Base-by-base conservation (phyloP, 1,139 yeast genomes). In the Candida tetrigidarum region DNA sequence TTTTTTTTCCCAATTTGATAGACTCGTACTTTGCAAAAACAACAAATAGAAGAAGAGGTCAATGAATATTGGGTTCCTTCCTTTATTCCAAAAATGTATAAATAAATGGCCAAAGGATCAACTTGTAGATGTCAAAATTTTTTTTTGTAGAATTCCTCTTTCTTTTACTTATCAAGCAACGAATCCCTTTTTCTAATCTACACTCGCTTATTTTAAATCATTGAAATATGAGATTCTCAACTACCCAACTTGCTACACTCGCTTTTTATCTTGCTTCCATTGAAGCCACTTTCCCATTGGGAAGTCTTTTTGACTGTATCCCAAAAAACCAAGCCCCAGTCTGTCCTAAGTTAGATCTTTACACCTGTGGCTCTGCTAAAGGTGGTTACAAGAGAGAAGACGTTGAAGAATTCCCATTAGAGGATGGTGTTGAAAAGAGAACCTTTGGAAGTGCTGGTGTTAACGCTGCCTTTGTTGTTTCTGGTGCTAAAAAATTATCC, bases 401-500 rank as follows among this genome's bases (percentile, higher is more conserved):
- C 9, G 12, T 18, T 18, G 14, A 19, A 19, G 37, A 33, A 9
- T 12, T 19, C 4, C 26, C 15, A 14, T 9, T 15, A 7, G 15
- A 29, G 15, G 23, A 22, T 7, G 23, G 20, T 15, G 8, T 38
- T 23, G 19, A 33, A 38, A 25, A 42, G 34, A 42, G 42, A 29
- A 29, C 39, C 7, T 23, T 28, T 18, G 35, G 35, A 14, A 37
- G 19, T 7, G 15, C 33, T n/a, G 45, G 37, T 37, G 41, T 47
- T 15, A 41, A 48, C 12, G 45, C 51, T 20, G 51, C 46, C 25
- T 48, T 48, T 26, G 47, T 42, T 29, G 47, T 48, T 32, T 44
- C 49, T 12, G 33, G 42, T 36, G 51, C 47, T 23, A 41, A 46
- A 19, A 46, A 44, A 28, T 44, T 46, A 37, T 29, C 12, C 26